Conservation (phyloP, 352 stramenopile species). For the Phytophthora palmivora region DNA sequence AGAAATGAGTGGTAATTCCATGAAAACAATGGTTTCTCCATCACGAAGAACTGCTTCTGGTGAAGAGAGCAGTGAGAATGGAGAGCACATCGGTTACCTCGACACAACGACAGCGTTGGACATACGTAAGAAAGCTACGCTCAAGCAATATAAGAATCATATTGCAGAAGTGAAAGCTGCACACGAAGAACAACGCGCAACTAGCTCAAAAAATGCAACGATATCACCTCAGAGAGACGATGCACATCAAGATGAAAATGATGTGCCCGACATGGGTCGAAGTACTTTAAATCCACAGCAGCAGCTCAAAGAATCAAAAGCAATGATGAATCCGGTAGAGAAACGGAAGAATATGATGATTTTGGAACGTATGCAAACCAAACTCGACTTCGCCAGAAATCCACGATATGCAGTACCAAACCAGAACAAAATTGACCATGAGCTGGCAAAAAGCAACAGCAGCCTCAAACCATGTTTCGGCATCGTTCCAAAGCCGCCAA, state of each 20-base stretch:
- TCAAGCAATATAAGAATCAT: constrained; percentile 45
- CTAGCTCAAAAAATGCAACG: not conserved
- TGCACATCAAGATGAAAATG: not conserved
- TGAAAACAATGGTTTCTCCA: constrained; percentile 1
- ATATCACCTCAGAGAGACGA: constrained; percentile 1
- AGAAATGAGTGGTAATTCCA: constrained; percentile 62
- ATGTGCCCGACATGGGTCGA: not conserved
- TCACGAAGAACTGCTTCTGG: constrained; percentile 20
- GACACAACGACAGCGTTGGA: constrained; percentile 51
- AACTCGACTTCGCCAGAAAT: constrained; percentile 78
- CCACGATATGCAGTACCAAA: constrained; percentile 49
- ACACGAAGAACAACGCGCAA: constrained; percentile 18
- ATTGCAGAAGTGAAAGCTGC: constrained; percentile 55
- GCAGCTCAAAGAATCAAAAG: not conserved
- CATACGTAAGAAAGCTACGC: constrained; percentile 60
- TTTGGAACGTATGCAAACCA: constrained; percentile 79
- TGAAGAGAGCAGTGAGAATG: constrained; percentile 19
- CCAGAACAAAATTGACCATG: too few species aligned
- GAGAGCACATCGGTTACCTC: constrained; percentile 56
- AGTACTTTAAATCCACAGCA: not conserved
- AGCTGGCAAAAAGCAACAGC: not conserved
- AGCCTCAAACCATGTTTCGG: constrained; percentile 41
- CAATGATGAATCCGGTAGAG: constrained; percentile 58
- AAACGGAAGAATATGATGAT: constrained; percentile 72
- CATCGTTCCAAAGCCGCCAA: constrained; percentile 53